These are phyloP conservation scores for Pseudogymnoascus destructans DNA, from an alignment of 2,329 filamentous ascomycete species.

Conservation along the genomic window DNA sequence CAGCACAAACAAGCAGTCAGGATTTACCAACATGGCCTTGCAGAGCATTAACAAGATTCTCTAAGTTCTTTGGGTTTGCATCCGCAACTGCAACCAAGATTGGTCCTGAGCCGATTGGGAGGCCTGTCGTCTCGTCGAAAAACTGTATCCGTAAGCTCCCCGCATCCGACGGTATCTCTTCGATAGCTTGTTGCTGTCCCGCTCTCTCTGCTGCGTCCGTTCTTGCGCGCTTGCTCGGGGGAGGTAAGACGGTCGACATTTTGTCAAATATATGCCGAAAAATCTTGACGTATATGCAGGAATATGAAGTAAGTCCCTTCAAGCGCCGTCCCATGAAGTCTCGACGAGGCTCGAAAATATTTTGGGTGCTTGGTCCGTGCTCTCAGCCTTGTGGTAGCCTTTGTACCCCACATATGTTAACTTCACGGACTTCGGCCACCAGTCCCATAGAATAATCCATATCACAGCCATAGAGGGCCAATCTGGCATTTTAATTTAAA, in stretches of 20 bases:
- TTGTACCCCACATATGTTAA: slow-evolving; percentile 5
- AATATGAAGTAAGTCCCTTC: slow-evolving; percentile 2
- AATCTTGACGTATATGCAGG: background rate
- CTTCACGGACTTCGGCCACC: background rate
- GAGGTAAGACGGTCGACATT: slow-evolving; percentile 76
- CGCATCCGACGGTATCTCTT: slow-evolving; percentile 50
- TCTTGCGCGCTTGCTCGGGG: slow-evolving; percentile 77
- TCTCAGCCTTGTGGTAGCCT: slow-evolving; percentile 21
- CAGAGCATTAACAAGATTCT: slow-evolving; percentile 72
- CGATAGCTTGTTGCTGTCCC: slow-evolving; percentile 62
- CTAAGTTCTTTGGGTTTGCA: slow-evolving; percentile 79
- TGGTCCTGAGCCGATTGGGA: slow-evolving; percentile 47
- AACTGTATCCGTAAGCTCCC: slow-evolving; percentile 81
- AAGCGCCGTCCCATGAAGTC: slow-evolving; percentile 10
- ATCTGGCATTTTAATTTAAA: background rate
- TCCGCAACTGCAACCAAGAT: slow-evolving; percentile 67
- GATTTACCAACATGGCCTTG: slow-evolving; percentile 50
- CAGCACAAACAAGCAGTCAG: background rate
- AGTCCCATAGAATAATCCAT: background rate
- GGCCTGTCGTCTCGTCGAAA: slow-evolving; percentile 67
- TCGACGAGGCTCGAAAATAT: slow-evolving; percentile 14
- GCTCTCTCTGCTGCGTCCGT: slow-evolving; percentile 60
- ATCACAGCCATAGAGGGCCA: background rate
- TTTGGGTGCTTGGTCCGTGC: slow-evolving; percentile 9
- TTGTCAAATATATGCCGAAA: slow-evolving; percentile 10